Percentiles rank a stretch among this genome's conserved stretches.
These are phyloP conservation scores for Candida succiphila DNA, from an alignment of 805 yeast species.

Conservation along the genomic window DNA sequence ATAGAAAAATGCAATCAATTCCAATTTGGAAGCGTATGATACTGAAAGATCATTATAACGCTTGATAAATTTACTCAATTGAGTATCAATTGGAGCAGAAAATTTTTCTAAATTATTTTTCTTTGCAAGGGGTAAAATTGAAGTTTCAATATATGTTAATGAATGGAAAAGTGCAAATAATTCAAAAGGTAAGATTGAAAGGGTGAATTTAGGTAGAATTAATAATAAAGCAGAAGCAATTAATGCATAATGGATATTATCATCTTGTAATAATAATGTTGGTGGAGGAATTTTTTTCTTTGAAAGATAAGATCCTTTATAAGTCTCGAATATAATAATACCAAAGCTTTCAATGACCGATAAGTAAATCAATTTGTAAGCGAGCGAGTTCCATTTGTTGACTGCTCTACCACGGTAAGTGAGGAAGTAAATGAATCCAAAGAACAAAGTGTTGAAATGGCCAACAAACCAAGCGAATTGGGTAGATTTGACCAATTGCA, in stretches of 20 bases:
- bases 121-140: slow-evolving; percentile 55
- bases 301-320: slow-evolving; percentile 20
- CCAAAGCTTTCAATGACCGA: slow-evolving; percentile 70
- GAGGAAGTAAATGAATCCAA: slow-evolving; percentile 27
- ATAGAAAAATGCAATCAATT: slow-evolving; percentile 21
- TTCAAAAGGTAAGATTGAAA: slow-evolving; percentile 65
- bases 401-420: slow-evolving; percentile 19
- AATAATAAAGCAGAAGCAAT: slow-evolving; percentile 45
- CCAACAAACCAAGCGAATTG: slow-evolving; percentile 77
- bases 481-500: slow-evolving; percentile 26
- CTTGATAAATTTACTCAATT: slow-evolving; percentile 34
- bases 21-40: slow-evolving; percentile 50
- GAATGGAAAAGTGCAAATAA: slow-evolving; percentile 78
- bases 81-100: slow-evolving; percentile 5
- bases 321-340: slow-evolving; percentile 59
- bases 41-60: slow-evolving; percentile 50
- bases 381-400: slow-evolving; percentile 25
- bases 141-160: slow-evolving; percentile 56
- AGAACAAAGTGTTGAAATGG: slow-evolving; percentile 37
- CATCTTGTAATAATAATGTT: slow-evolving; percentile 32
- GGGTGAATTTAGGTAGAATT: slow-evolving; percentile 46
- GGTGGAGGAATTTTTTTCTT: too few relatives aligned
- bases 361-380: slow-evolving; percentile 51
- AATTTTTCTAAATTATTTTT: slow-evolving; percentile 5
- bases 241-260: slow-evolving; percentile 46